Base-by-base conservation (phyloP, 2,329 filamentous ascomycete genomes). In the Fusarium mangiferae region DNA sequence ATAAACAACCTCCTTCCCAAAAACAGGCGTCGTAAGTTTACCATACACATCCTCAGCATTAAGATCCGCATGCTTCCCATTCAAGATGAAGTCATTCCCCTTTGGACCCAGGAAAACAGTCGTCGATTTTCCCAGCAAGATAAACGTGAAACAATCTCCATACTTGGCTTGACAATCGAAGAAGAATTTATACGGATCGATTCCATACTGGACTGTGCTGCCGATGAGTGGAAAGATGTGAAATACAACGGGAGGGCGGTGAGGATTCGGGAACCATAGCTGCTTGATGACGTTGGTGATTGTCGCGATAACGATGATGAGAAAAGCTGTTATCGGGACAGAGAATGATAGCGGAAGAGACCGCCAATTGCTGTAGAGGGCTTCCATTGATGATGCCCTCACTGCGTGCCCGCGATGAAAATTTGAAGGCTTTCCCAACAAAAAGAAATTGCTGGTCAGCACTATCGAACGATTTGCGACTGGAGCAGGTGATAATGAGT, bases 161-260 rank as follows among this genome's bases (percentile, higher is more conserved):
- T 96, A 93, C 90, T 96, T 96, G 77, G 89, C 87, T 76, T 90
- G 90, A 82, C 88, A 89, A 78, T 87, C 90, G 88, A 77, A 87
- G 85, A 98, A 98, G 88, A 98, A 98, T 56, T 87, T 87, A 79
- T 94, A 95, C 10, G 95, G 95, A 80, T 98, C 94, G 82, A 98
- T 98, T 80, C 96, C 96, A 84, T 98, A 98, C 44, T 90, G 93
- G 77, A 98, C 87, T 59, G 95, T 98, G 85, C 92, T 98, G 70
- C 96, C 96, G 79, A 98, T 88, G 72, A 97, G 84, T 55, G 93
- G 93, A 77, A 96, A 87, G 87, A 90, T 92, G 82, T 94, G 93
- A 81, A 95, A 95, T 63, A 96, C 93, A 51, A 95, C 78, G 0
- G 93, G 93, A 20, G 93, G 93, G 81, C 94, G 92, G 81, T 95